Base-by-base conservation (phyloP, 1,284 basidiomycete species). In the Takashimella koratensis region DNA sequence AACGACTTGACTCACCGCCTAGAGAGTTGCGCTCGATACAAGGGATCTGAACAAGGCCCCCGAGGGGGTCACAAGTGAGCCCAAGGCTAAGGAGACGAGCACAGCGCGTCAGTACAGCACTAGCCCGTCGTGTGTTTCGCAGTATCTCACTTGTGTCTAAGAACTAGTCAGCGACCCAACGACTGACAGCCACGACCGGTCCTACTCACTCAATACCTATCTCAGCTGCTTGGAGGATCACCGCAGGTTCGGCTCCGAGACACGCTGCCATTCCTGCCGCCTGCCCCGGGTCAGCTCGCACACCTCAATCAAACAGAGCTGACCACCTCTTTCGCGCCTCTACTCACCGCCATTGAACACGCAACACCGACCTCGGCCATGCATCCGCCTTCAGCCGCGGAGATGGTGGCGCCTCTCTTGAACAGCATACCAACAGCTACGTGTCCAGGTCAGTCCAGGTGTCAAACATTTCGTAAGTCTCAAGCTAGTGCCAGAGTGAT, bases 351-450 rank as follows among this genome's bases (percentile, higher is more conserved):
- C 73, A 75, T 75, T 8, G 64, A 64, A 47, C 67, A 67, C 2
- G 73, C 73, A 10, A 75, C 73, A 4, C 77, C 77, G 19, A 78
- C 76, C 54, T 77, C 76, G 8, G 72, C 78, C 78, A 79, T 78
- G 56, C 77, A 79, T 12, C 77, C 91, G 41, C 91, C 92, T 74
- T 98, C 94, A 0, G 95, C 94, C 8, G 94, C 95, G 43, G 87
- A 90, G 48, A 98, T 97, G 1, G 94, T 97, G 52, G 92, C 94
- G 21, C 94, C 94, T 51, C 94, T 84, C 73, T 98, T 98, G 80
- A 95, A 97, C 19, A 98, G 79, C 95, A 98, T 98, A 4, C 93
- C 93, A 51, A 97, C 78, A 2, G 93, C 92, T n/a, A n/a, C n/a
- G n/a, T n/a, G n/a, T n/a, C n/a, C n/a, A n/a, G n/a, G n/a, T n/a